Conservation (phyloP, 352 stramenopile species). For the Globisporangium spinosum region DNA sequence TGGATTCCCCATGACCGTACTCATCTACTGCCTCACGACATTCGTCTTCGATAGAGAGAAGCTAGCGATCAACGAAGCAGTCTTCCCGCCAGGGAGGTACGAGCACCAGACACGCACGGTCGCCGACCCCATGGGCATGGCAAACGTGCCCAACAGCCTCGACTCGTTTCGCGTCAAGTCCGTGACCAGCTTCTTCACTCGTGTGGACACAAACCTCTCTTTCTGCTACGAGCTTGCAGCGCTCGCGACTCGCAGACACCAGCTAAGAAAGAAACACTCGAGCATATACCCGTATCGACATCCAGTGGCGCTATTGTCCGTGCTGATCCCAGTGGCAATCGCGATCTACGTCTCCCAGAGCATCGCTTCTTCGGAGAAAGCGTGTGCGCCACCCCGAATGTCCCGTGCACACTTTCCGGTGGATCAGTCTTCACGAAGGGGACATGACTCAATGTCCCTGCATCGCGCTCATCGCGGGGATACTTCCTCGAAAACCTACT, state of each 20-base stretch:
- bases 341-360: not conserved
- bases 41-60: constrained; percentile 27
- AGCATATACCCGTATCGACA: constrained; percentile 13
- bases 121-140: not conserved
- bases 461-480: constrained; percentile 27
- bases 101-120: constrained; percentile 15
- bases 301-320: not conserved
- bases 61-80: constrained; percentile 20
- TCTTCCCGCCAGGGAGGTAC: constrained; percentile 20
- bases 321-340: not conserved
- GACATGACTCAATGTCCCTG: constrained; percentile 27
- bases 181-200: not conserved
- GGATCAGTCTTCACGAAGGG: not conserved
- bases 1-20: constrained; percentile 25
- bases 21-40: constrained; percentile 23
- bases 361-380: too few species aligned
- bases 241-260: not conserved
- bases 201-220: not conserved
- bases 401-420: constrained; percentile 10
- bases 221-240: not conserved
- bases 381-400: constrained; percentile 14
- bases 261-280: too few species aligned
- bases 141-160: not conserved
- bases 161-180: not conserved
- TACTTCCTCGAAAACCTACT: constrained; percentile 13